Evolutionary conservation across 768 basidiomycete species (phyloP), one percentile per base, ranked within the genome.

Genomic region (Collybiopsis confluens): DNA sequence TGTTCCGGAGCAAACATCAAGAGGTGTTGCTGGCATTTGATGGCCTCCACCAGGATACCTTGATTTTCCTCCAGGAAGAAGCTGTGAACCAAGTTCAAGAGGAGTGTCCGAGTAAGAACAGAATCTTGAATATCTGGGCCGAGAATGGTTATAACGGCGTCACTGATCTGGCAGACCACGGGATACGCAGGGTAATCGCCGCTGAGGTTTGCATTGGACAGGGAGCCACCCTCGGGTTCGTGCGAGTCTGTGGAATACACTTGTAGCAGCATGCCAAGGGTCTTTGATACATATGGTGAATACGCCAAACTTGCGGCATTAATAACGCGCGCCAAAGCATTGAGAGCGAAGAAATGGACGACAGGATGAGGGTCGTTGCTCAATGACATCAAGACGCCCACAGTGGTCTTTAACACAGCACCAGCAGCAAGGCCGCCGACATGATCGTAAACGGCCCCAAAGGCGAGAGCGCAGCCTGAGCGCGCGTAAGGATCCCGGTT

Each of bases 61-160:
- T 96, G 92, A 59, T 97, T 92, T 2, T 85, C 81, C 62, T 98
- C 95, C 37, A 81, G 69, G 2, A 85, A 83, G 62, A 98, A 92
- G 60, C 93, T 88, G 55, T 86, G 80, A 4, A 98, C 88, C 16
- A 98, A 78, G 61, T 89, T 85, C 36, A 96, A 79, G 10, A 96
- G 81, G 26, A 97, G 74, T 1, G 83, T 81, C n/a, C 92, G 74
- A 2, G 92, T 88, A 13, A 83, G 75, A 20, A 81, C 74, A 1
- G 90, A 90, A 59, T 98, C 97, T 62, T 94, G 88, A 48, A 98
- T 85, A 62, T 98, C 97, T 1, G 97, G 97, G 1, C 97, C 97
- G 42, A 98, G 80, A 13, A 97, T 88, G 15, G 88, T 92, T 59
- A 98, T 92, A 44, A 96, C 80, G 1, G 94, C 92, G 65, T 97